phyloP scores from a whole-genome alignment of 2,329 filamentous ascomycete species.

The Xenoacremonium recifei region DNA sequence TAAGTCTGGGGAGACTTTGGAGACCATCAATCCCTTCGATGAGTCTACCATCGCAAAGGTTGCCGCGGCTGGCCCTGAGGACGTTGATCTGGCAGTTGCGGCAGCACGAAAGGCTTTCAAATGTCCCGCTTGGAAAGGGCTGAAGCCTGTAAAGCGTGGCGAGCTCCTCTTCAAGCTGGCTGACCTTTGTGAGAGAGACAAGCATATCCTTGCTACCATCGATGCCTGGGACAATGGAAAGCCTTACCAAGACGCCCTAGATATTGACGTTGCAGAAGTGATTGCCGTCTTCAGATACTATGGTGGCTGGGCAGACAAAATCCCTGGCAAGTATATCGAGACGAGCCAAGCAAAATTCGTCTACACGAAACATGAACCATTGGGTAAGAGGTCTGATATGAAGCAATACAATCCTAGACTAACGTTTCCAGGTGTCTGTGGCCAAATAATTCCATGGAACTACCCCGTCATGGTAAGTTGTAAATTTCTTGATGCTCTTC shows the following conservation, averaged over 20 bases:
- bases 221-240: constrained; percentile 73
- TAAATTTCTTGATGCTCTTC: background rate
- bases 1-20: too few relatives aligned
- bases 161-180: constrained; percentile 68
- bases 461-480: background rate
- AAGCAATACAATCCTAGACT: too few relatives aligned
- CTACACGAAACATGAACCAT: constrained; percentile 65
- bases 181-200: constrained; percentile 57
- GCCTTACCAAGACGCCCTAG: constrained; percentile 61
- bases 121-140: constrained; percentile 64
- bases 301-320: too few relatives aligned
- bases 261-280: constrained; percentile 58
- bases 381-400: too few relatives aligned
- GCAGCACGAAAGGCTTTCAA: constrained; percentile 65
- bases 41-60: constrained; percentile 30
- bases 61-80: constrained; percentile 26
- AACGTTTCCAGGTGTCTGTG: constrained; percentile 7
- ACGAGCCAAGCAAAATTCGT: constrained; percentile 62
- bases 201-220: constrained; percentile 42
- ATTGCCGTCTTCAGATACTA: too few relatives aligned
- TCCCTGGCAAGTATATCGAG: too few relatives aligned
- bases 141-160: constrained; percentile 64
- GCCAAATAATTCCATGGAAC: constrained; percentile 9
- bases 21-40: too few relatives aligned
- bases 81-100: constrained; percentile 30